These are phyloP conservation scores for Echium plantagineum DNA, from an alignment of 257 asterid species.

Conservation along the genomic window DNA sequence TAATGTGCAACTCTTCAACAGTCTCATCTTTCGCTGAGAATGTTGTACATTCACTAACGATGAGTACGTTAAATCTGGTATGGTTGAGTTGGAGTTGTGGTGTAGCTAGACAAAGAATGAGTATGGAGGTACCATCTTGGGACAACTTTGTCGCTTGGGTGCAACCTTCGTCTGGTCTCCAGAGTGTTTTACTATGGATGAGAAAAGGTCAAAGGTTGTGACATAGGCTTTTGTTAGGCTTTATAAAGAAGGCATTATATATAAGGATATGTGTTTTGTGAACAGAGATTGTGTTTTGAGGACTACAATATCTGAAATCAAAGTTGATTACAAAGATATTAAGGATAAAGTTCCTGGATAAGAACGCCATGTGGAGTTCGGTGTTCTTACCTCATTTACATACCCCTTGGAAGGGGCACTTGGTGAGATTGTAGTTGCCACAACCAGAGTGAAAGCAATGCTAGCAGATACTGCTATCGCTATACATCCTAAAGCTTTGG, in stretches of 20 bases:
- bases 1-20: no score
- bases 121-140: slow-evolving; percentile 78
- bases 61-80: no score
- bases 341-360: slow-evolving; percentile 82
- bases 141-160: slow-evolving; percentile 82
- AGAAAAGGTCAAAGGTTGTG: slow-evolving; percentile 76
- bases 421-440: slow-evolving; percentile 93
- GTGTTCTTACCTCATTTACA: slow-evolving; percentile 88
- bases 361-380: slow-evolving; percentile 72
- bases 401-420: slow-evolving; percentile 78
- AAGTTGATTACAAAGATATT: slow-evolving; percentile 75
- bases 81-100: no score
- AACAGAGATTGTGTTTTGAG: slow-evolving; percentile 89
- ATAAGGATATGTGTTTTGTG: slow-evolving; percentile 88
- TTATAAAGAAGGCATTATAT: slow-evolving; percentile 66
- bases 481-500: slow-evolving; percentile 86
- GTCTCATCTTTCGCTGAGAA: no score
- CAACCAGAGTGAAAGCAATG: slow-evolving; percentile 93
- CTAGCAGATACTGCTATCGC: slow-evolving; percentile 97
- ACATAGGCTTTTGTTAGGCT: slow-evolving; percentile 93
- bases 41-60: no score
- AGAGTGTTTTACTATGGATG: slow-evolving; percentile 97
- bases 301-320: slow-evolving; percentile 94
- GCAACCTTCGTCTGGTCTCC: slow-evolving; percentile 94
- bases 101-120: no score